A percentile compares a stretch with the other conserved stretches of the same genome.
These are phyloP conservation scores for Simplicillium sp. DNA, from an alignment of 2,329 filamentous ascomycete species.

Conservation along the genomic window DNA sequence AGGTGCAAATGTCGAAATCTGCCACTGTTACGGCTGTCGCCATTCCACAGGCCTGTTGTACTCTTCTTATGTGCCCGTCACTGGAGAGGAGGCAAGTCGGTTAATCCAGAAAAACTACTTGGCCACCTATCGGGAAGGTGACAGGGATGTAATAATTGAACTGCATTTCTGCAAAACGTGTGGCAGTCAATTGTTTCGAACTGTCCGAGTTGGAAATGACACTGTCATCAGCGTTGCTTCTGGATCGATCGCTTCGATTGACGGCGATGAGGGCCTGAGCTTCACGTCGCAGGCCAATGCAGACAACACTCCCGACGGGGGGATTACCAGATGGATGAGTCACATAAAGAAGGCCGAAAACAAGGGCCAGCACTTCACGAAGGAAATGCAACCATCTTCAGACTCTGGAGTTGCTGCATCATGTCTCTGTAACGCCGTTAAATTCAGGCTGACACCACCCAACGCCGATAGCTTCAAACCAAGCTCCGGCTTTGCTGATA, in stretches of 20 bases:
- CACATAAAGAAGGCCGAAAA: not conserved
- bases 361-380: too few species aligned
- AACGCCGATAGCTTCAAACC: slow-evolving; percentile 31
- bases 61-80: slow-evolving; percentile 25
- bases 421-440: slow-evolving; percentile 30
- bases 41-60: slow-evolving; percentile 25
- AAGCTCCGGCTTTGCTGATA: slow-evolving; percentile 41
- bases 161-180: slow-evolving; percentile 9
- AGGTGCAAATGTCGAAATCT: slow-evolving; percentile 9
- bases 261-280: not conserved
- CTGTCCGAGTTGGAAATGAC: not conserved
- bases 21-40: slow-evolving; percentile 22
- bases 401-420: slow-evolving; percentile 9
- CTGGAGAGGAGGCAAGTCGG: slow-evolving; percentile 3
- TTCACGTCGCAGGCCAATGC: not conserved
- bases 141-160: too few species aligned
- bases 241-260: not conserved
- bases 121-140: too few species aligned
- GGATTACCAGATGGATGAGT: not conserved
- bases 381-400: not conserved
- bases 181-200: slow-evolving; percentile 2
- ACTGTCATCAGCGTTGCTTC: not conserved
- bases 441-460: slow-evolving; percentile 48
- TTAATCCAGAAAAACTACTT: not conserved
- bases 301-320: not conserved